These are phyloP conservation scores for Thalassiosira profunda DNA, from an alignment of 108 stramenopile genomes.

Conservation along the genomic window DNA sequence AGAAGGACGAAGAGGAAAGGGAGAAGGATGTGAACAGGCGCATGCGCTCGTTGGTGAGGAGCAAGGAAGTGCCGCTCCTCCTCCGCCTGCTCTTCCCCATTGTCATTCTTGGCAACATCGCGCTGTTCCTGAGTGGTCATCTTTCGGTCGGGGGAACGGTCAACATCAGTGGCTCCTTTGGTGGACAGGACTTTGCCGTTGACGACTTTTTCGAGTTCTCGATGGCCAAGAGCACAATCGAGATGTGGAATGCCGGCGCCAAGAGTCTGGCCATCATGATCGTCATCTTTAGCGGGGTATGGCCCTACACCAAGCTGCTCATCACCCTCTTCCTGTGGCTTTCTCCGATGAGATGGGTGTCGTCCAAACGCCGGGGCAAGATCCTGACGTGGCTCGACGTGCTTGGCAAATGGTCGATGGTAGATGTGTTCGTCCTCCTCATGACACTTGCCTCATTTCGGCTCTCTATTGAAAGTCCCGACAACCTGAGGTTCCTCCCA, in stretches of 20 bases:
- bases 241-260: slow-evolving; percentile 76
- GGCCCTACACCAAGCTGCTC: slow-evolving; percentile 87
- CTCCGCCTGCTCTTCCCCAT: slow-evolving; percentile 62
- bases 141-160: slow-evolving; percentile 74
- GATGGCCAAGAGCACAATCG: slow-evolving; percentile 70
- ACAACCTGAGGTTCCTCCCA: slow-evolving; percentile 61
- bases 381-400: slow-evolving; percentile 78
- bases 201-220: slow-evolving; percentile 75
- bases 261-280: slow-evolving; percentile 70
- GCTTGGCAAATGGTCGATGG: slow-evolving; percentile 68
- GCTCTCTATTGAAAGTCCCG: slow-evolving; percentile 71
- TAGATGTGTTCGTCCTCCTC: slow-evolving; percentile 81
- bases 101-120: slow-evolving; percentile 74
- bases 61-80: slow-evolving; percentile 48
- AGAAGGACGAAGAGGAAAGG: slow-evolving; percentile 17
- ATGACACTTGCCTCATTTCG: slow-evolving; percentile 75
- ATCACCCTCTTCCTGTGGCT: slow-evolving; percentile 76
- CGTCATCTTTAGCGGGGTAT: slow-evolving; percentile 75
- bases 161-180: slow-evolving; percentile 62
- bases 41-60: slow-evolving; percentile 60
- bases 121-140: slow-evolving; percentile 79
- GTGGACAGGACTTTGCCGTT: slow-evolving; percentile 56
- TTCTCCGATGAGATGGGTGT: slow-evolving; percentile 48
- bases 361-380: slow-evolving; percentile 59
- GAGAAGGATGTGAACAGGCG: slow-evolving; percentile 48